These are phyloP conservation scores for Claviceps maximensis DNA, from an alignment of 2,329 filamentous ascomycete genomes.

Conservation along the genomic window DNA sequence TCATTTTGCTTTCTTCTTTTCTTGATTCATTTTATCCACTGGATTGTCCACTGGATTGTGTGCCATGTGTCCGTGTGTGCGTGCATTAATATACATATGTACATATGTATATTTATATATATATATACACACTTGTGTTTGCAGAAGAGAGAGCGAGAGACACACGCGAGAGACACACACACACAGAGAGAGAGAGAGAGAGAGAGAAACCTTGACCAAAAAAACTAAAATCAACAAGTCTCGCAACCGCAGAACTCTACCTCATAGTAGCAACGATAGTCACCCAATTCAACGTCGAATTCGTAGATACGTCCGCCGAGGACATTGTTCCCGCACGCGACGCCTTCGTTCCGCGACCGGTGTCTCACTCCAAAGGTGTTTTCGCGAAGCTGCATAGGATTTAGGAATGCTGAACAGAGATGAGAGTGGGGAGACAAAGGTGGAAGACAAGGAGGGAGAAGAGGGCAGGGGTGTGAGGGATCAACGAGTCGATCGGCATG, in stretches of 20 bases:
- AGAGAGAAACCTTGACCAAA: not conserved
- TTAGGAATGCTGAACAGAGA: too few species aligned
- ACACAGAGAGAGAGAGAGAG: not conserved
- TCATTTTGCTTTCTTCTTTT: too few species aligned
- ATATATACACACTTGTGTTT: not conserved
- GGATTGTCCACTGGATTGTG: too few species aligned
- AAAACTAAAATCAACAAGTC: not conserved
- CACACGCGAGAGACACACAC: too few species aligned
- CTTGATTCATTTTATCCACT: not conserved
- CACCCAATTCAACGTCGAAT: not conserved
- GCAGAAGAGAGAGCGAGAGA: not conserved
- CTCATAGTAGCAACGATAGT: not conserved
- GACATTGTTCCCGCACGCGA: conserved; percentile 10
- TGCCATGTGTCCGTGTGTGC: too few species aligned
- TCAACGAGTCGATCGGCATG: too few species aligned
- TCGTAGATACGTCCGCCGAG: not conserved
- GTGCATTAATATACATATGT: not conserved
- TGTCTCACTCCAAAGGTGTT: not conserved
- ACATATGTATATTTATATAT: too few species aligned
- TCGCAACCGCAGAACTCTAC: not conserved
- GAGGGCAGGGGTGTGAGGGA: too few species aligned
- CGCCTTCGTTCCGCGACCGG: conserved; percentile 14
- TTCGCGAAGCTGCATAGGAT: not conserved
- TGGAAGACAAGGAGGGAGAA: too few species aligned
- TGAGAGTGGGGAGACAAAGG: not conserved